Conservation (phyloP, 208 protist species). For the Acanthamoeba divionensis region DNA sequence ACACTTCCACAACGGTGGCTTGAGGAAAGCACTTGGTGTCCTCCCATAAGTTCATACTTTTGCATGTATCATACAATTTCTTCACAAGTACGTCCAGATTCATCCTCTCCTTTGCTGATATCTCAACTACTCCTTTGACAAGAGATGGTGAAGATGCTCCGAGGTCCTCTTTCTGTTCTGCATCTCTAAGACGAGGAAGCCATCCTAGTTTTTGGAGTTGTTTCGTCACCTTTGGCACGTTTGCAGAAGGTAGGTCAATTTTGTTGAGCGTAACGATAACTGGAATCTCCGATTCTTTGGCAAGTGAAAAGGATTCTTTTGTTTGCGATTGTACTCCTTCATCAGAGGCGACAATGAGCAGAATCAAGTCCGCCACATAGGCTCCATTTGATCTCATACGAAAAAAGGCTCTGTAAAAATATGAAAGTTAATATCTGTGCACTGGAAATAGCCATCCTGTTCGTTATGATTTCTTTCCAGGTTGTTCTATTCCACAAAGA, state of each 20-base stretch:
- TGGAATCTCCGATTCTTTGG: conserved; percentile 67
- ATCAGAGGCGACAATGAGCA: conserved; percentile 93
- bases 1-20: conserved; percentile 88
- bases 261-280: conserved; percentile 96
- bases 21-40: conserved; percentile 84
- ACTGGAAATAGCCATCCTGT: no score
- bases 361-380: conserved; percentile 92
- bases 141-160: background rate
- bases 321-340: conserved; percentile 95
- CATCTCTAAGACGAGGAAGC: conserved; percentile 60
- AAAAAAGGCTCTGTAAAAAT: conserved; percentile 84
- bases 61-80: conserved; percentile 85
- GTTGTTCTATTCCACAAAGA: no score
- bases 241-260: conserved; percentile 88
- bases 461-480: no score
- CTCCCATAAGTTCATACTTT: conserved; percentile 87
- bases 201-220: conserved; percentile 74
- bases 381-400: conserved; percentile 93
- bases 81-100: conserved; percentile 88
- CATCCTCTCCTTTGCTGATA: conserved; percentile 85
- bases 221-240: conserved; percentile 73
- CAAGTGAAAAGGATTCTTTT: conserved; percentile 64
- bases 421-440: background rate
- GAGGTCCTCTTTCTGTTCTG: conserved; percentile 83
- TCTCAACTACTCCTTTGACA: conserved; percentile 70